These are phyloP conservation scores for Pyrenochaeta sp. DNA, from an alignment of 2,329 filamentous ascomycete species.

Conservation along the genomic window DNA sequence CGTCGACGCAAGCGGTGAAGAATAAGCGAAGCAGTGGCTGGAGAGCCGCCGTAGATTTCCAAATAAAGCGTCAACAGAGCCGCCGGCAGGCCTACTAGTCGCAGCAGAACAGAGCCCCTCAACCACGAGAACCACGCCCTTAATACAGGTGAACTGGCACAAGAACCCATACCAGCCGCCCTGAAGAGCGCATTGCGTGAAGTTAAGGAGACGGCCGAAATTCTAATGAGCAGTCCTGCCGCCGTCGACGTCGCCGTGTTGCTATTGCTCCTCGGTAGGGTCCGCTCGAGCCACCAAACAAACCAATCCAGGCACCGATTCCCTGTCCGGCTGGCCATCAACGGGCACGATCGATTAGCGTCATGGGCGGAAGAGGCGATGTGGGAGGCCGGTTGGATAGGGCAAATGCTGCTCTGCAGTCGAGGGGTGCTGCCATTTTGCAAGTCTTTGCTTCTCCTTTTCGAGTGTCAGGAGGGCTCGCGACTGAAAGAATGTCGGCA, in stretches of 20 bases:
- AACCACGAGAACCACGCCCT: conserved; percentile 41
- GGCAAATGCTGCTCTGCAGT: background rate
- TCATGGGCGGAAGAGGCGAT: background rate
- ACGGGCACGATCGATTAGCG: conserved; percentile 27
- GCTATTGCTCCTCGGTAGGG: conserved; percentile 20
- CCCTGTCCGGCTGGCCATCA: conserved; percentile 22
- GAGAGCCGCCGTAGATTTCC: conserved; percentile 38
- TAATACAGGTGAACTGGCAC: conserved; percentile 34
- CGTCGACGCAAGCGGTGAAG: conserved; percentile 45
- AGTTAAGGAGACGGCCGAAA: conserved; percentile 13
- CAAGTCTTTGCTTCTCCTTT: background rate
- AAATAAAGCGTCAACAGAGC: conserved; percentile 40
- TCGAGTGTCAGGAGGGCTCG: no score
- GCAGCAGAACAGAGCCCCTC: conserved; percentile 29
- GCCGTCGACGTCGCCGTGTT: conserved; percentile 22
- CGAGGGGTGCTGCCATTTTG: background rate
- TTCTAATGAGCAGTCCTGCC: conserved; percentile 14
- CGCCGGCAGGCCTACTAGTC: conserved; percentile 35
- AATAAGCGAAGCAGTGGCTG: conserved; percentile 39
- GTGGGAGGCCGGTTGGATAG: background rate
- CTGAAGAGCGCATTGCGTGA: conserved; percentile 37
- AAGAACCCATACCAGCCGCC: conserved; percentile 42
- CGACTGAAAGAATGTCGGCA: background rate
- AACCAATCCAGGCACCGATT: conserved; percentile 13
- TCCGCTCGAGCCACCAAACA: conserved; percentile 24